Evolutionary conservation across 305 asterid genomes (phyloP).

Genomic region (Solanum chacoense): DNA sequence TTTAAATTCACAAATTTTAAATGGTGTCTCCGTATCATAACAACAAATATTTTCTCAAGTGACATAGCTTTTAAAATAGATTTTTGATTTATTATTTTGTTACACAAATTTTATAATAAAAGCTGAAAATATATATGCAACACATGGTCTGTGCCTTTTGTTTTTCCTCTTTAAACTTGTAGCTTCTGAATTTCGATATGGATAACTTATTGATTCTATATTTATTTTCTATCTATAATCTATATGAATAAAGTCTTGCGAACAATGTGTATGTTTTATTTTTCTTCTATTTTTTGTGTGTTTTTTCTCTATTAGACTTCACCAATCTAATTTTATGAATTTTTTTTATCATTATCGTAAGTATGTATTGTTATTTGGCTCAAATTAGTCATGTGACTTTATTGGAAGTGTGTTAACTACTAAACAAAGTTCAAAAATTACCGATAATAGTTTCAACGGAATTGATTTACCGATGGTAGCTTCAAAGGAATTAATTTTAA

Average conservation of each 20-base stretch:
- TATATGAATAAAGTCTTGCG: not conserved
- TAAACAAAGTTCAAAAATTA: too few species aligned
- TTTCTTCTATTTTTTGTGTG: too few species aligned
- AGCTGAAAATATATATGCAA: not conserved
- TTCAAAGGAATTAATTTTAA: too few species aligned
- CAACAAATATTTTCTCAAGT: too few species aligned
- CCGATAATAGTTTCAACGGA: not conserved
- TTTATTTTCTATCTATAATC: not conserved
- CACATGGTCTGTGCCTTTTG: not conserved
- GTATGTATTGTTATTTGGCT: not conserved
- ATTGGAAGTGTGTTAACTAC: not conserved
- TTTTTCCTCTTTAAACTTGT: not conserved
- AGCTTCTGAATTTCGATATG: not conserved
- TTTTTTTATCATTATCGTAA: not conserved
- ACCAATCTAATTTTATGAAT: not conserved
- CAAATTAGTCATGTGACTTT: not conserved
- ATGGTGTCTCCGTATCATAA: too few species aligned
- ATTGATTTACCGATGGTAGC: not conserved
- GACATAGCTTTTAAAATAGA: too few species aligned
- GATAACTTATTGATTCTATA: not conserved
- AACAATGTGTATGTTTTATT: not conserved
- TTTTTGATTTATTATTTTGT: too few species aligned
- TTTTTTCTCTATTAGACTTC: not conserved
- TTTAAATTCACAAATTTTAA: too few species aligned
- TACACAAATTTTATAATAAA: too few species aligned